Conservation (phyloP, 371 early-diverging fungal species). For the Umbelopsis sp. region DNA sequence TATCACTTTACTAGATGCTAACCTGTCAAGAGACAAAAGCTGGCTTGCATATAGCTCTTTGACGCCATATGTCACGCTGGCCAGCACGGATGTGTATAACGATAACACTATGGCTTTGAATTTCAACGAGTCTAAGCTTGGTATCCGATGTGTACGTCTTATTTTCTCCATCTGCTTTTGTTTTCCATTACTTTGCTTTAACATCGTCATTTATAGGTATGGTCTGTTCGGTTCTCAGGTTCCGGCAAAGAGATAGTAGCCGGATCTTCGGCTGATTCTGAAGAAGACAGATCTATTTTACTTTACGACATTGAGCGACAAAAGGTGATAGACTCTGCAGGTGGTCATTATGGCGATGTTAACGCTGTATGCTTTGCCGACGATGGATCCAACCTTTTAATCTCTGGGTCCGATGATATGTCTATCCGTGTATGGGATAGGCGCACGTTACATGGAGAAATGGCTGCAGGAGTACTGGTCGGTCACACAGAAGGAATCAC, state of each 20-base stretch:
- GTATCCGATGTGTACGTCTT: conserved; percentile 33
- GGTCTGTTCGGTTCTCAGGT: conserved; percentile 67
- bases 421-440: conserved; percentile 67
- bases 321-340: conserved; percentile 42
- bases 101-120: conserved; percentile 38
- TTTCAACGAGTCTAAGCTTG: conserved; percentile 30
- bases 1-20: conserved; percentile 15
- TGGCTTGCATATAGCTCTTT: conserved; percentile 64
- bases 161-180: not conserved
- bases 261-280: conserved; percentile 39
- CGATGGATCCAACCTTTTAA: conserved; percentile 58
- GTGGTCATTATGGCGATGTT: conserved; percentile 56
- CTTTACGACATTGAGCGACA: conserved; percentile 61
- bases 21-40: conserved; percentile 44
- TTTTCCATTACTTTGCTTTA: not conserved
- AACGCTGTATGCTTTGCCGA: conserved; percentile 69
- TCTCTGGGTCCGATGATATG: conserved; percentile 66
- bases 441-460: conserved; percentile 44
- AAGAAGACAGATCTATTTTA: conserved; percentile 19
- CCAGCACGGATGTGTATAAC: conserved; percentile 41
- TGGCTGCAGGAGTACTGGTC: conserved; percentile 59
- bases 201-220: conserved; percentile 35
- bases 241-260: conserved; percentile 64
- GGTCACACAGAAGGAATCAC: conserved; percentile 77
- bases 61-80: conserved; percentile 53